Conservation (phyloP, 2,329 filamentous ascomycete genomes). For the Paecilomyces sp. region DNA sequence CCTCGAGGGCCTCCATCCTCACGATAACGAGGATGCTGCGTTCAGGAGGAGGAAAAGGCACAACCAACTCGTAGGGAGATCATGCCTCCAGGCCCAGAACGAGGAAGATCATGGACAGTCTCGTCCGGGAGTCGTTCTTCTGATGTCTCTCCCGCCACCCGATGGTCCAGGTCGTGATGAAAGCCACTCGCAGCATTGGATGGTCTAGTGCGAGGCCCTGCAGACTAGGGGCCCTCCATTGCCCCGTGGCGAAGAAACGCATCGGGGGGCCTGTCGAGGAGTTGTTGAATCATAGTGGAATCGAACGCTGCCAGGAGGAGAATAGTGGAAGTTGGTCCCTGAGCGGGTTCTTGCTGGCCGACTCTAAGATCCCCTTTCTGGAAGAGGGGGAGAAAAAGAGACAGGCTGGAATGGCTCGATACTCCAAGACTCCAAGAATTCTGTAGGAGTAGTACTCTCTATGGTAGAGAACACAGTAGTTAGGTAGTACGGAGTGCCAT, state of each 20-base stretch:
- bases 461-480: no score
- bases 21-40: neutral
- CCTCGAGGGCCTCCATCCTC: neutral
- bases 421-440: neutral
- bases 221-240: neutral
- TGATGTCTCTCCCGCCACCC: neutral
- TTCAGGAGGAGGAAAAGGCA: neutral
- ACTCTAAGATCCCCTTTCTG: neutral
- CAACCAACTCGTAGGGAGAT: no score
- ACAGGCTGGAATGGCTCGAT: neutral
- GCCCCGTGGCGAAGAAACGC: neutral
- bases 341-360: neutral
- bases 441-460: no score
- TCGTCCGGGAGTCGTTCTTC: neutral
- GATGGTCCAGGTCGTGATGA: neutral
- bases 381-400: neutral
- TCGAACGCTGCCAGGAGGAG: neutral
- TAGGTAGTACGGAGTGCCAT: no score
- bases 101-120: neutral
- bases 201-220: neutral
- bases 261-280: neutral
- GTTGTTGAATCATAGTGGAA: neutral
- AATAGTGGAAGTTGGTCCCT: neutral
- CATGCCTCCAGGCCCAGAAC: neutral
- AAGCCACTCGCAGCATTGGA: neutral